phyloP scores from a whole-genome alignment of 805 yeast genomes.

The Phaffomyces thermotolerans region DNA sequence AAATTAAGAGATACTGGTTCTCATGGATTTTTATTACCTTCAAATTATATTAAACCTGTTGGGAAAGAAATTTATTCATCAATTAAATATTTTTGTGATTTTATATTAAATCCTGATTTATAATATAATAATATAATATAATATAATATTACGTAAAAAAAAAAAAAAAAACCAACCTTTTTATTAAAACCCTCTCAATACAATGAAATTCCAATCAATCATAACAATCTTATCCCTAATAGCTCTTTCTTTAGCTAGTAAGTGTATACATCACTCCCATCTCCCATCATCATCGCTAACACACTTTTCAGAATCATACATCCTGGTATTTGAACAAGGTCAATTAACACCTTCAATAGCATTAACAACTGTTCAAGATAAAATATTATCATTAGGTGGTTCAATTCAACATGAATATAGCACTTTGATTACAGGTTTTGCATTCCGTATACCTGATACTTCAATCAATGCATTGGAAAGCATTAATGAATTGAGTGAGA shows the following conservation, averaged over 20 bases:
- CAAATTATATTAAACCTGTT: conserved; percentile 63
- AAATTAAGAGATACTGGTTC: conserved; percentile 76
- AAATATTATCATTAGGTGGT: conserved; percentile 35
- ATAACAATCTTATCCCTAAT: neutral
- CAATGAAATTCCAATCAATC: conserved; percentile 1
- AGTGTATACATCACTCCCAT: no score
- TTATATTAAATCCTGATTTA: conserved; percentile 35
- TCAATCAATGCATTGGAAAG: conserved; percentile 14
- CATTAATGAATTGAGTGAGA: conserved; percentile 7
- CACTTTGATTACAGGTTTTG: conserved; percentile 41
- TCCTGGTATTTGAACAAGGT: conserved; percentile 23
- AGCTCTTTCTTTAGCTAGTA: neutral
- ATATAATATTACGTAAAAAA: neutral
- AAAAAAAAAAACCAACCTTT: no score
- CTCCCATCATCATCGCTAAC: no score
- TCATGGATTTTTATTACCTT: conserved; percentile 76
- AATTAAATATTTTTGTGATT: conserved; percentile 56
- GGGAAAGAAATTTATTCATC: conserved; percentile 70
- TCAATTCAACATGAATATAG: conserved; percentile 39
- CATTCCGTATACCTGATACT: conserved; percentile 30
- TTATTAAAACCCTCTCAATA: neutral
- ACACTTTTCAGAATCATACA: conserved; percentile 15
- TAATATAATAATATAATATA: neutral
- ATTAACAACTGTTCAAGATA: conserved; percentile 26
- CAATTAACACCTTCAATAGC: conserved; percentile 22